phyloP scores from a whole-genome alignment of 768 basidiomycete genomes.

The Kwoniella dendrophila region DNA sequence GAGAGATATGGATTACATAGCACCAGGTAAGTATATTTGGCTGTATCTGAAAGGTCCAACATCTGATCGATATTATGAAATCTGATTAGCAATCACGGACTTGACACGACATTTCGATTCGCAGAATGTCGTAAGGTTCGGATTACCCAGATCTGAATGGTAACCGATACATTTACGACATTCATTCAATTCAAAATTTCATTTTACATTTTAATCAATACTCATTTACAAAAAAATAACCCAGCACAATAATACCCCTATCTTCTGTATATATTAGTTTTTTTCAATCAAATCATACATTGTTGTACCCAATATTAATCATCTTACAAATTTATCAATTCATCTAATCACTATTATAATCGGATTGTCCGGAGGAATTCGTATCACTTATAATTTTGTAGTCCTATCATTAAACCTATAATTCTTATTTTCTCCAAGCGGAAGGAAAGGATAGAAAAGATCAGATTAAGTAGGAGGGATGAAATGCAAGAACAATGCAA shows the following conservation, averaged over 20 bases:
- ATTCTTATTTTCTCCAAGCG: too few relatives aligned
- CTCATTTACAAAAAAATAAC: conserved; percentile 5
- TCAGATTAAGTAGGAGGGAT: too few relatives aligned
- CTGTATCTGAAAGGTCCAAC: conserved; percentile 24
- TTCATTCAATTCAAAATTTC: too few relatives aligned
- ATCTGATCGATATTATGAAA: background rate
- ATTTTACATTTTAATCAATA: too few relatives aligned
- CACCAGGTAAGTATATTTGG: conserved; percentile 66
- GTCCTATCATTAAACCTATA: too few relatives aligned
- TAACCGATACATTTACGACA: conserved; percentile 1
- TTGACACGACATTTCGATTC: conserved; percentile 65
- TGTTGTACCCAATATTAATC: background rate
- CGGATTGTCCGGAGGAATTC: too few relatives aligned
- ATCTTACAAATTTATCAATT: background rate
- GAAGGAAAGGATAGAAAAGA: too few relatives aligned
- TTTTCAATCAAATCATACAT: background rate
- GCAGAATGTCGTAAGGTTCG: conserved; percentile 60
- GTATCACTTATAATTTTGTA: too few relatives aligned
- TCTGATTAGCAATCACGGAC: conserved; percentile 56
- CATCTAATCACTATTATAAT: background rate
- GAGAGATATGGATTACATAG: conserved; percentile 71
- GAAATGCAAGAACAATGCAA: too few relatives aligned
- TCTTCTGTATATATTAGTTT: background rate
- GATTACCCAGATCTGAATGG: conserved; percentile 47
- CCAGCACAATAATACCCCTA: conserved; percentile 10